Percentiles rank a stretch among this genome's conserved stretches.
Evolutionary conservation across 192 early-diverging fungal species (phyloP).

Genomic region (Gamsiella multidivaricata): DNA sequence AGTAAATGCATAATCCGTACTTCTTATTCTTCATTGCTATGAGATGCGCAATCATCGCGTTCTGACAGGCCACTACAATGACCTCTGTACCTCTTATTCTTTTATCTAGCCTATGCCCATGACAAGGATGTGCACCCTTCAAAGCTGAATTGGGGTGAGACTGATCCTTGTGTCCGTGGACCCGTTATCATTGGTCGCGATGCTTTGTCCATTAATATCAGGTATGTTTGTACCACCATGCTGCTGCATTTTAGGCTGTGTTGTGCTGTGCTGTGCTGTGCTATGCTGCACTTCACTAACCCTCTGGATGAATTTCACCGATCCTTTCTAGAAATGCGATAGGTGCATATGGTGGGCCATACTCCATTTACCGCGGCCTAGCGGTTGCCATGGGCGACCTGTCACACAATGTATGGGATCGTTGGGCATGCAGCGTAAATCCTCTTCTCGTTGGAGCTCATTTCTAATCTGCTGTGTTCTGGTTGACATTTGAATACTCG

Average conservation of each 20-base stretch:
- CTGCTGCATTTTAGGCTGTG: too few relatives aligned
- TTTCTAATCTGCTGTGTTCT: neutral
- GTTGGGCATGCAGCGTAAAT: neutral
- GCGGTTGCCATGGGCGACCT: conserved; percentile 92
- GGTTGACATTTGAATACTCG: neutral
- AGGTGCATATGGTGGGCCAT: conserved; percentile 94
- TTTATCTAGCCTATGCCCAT: conserved; percentile 60
- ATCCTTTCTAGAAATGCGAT: conserved; percentile 79
- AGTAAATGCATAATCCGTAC: conserved; percentile 26
- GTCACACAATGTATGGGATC: conserved; percentile 46
- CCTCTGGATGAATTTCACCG: neutral
- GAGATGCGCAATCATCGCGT: neutral
- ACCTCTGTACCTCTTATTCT: neutral
- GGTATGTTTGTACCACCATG: conserved; percentile 55
- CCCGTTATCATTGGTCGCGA: conserved; percentile 88
- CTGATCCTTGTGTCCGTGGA: conserved; percentile 75
- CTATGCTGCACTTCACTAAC: neutral
- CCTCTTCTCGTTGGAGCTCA: neutral
- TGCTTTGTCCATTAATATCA: conserved; percentile 75
- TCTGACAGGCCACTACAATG: neutral
- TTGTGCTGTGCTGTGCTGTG: neutral
- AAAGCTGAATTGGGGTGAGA: conserved; percentile 79
- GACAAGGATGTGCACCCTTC: conserved; percentile 78
- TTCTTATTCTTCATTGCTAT: neutral
- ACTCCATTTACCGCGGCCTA: conserved; percentile 90